Base-by-base conservation (phyloP, 2,329 filamentous ascomycete species). In the Calonectria ilicicola region DNA sequence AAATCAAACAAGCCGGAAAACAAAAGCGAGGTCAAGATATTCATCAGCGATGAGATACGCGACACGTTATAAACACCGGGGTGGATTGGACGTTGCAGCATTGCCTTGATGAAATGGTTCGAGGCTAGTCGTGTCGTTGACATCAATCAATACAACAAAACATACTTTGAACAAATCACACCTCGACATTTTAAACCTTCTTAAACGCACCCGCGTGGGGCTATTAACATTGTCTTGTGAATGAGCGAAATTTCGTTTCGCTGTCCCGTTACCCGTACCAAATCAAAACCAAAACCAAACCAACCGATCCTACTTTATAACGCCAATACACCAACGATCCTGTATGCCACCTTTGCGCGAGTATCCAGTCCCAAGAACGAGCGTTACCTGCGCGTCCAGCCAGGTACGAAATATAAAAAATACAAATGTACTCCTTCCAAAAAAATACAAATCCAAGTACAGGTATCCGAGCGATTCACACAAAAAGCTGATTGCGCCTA, bases 311-410 rank as follows among this genome's bases (percentile, higher is more conserved):
- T 44, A 56, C 51, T 44, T 68, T 46, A 10, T 77, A 47, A 77
- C 77, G 75, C 77, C 77, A 58, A 47, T 65, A 65, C 58, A 58
- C 69, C 64, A 67, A 49, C 62, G 65, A 71, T 74, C 70, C 75
- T 77, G 71, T 77, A 66, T 76, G 73, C 75, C 76, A 46, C 38
- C 56, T 21, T 58, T 47, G 26, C 75, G 70, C 60, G 73, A 71
- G 69, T 79, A 78, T 78, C 77, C 72, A 65, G 65, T 70, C 40
- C 68, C 68, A 64, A 75, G 26, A 78, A 72, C 71, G 76, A 79
- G 74, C 74, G 72, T 72, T 70, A 63, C 66, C 73, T 77, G 66
- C 53, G 53, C 49, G n/a, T 70, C 56, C 38, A 44, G 47, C 65
- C 32, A 69, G 75, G 68, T 69, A 67, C 58, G 65, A 70, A 72